Percentiles rank a stretch among this genome's conserved stretches.
phyloP scores from a whole-genome alignment of 2,329 filamentous ascomycete genomes.

The Ophiosphaerella herpotricha region DNA sequence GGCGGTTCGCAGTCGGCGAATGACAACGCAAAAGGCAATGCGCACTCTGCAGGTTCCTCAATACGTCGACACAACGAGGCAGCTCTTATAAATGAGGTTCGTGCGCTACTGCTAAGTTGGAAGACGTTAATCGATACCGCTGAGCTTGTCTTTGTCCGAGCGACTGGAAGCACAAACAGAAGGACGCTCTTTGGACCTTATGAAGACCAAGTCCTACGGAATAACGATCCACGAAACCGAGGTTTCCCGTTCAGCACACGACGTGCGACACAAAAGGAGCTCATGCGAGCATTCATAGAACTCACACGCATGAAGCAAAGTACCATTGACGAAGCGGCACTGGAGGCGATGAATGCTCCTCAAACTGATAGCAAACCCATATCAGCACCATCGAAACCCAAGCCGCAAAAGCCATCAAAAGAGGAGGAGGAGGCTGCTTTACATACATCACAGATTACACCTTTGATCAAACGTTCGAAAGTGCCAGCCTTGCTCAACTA shows the following conservation, averaged over 20 bases:
- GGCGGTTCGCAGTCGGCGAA: conserved; percentile 94
- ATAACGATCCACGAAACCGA: conserved; percentile 78
- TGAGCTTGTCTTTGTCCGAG: conserved; percentile 85
- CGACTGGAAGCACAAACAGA: conserved; percentile 84
- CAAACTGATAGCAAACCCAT: conserved; percentile 49
- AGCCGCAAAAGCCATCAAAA: conserved; percentile 69
- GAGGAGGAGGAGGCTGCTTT: conserved; percentile 81
- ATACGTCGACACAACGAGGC: conserved; percentile 93
- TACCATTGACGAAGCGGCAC: conserved; percentile 71
- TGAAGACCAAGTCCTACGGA: conserved; percentile 79
- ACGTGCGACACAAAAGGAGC: conserved; percentile 87
- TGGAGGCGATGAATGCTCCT: conserved; percentile 55
- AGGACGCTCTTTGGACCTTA: conserved; percentile 89
- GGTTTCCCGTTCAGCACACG: conserved; percentile 93
- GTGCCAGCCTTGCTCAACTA: conserved; percentile 86
- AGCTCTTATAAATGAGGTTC: conserved; percentile 85
- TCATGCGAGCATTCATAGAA: conserved; percentile 94
- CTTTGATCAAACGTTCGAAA: conserved; percentile 86
- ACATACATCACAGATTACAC: conserved; percentile 87
- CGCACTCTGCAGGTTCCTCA: conserved; percentile 89
- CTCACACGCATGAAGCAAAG: conserved; percentile 86
- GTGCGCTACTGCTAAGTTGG: conserved; percentile 81
- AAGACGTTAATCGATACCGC: conserved; percentile 81
- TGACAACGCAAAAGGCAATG: conserved; percentile 89
- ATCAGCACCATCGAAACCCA: conserved; percentile 46